Percentiles rank a stretch among this genome's conserved stretches.
Conservation (phyloP, 176 grass and related monocot genomes). For the Oropetium thomaeum region DNA sequence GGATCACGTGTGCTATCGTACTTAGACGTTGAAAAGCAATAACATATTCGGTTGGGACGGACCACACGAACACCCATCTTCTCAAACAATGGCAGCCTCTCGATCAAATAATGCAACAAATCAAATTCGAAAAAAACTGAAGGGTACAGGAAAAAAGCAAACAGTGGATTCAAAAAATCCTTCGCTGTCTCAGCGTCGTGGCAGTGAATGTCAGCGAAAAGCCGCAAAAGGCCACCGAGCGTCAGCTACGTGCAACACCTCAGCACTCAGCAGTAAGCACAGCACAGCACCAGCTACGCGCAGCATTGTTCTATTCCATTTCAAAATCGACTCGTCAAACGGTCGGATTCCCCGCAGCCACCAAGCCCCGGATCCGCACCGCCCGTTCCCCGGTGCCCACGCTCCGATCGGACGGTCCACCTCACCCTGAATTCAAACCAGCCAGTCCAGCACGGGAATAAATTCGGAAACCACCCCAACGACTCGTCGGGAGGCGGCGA, state of each 20-base stretch:
- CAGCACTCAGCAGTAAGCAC: neutral
- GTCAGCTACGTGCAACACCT: neutral
- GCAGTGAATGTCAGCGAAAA: constrained; percentile 38
- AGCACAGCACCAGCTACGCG: neutral
- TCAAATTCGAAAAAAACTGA: constrained; percentile 6
- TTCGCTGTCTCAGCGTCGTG: neutral
- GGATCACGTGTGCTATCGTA: neutral
- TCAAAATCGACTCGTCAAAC: constrained; percentile 47
- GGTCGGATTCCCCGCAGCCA: constrained; percentile 40
- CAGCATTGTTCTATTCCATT: too few species aligned
- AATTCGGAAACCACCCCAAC: constrained; percentile 42
- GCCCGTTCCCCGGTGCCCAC: neutral
- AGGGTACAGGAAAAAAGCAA: neutral
- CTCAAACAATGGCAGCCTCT: neutral
- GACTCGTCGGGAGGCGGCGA: constrained; percentile 9
- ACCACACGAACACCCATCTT: neutral
- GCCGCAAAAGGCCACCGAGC: constrained; percentile 13
- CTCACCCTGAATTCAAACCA: constrained; percentile 49
- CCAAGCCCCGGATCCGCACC: neutral
- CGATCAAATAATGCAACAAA: neutral
- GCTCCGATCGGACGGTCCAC: constrained; percentile 44
- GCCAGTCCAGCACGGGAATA: constrained; percentile 34
- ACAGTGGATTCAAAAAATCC: neutral
- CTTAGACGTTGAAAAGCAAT: neutral
- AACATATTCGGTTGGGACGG: neutral